Base-by-base conservation (phyloP, 2,329 filamentous ascomycete genomes). In the Xylariaceae sp. region DNA sequence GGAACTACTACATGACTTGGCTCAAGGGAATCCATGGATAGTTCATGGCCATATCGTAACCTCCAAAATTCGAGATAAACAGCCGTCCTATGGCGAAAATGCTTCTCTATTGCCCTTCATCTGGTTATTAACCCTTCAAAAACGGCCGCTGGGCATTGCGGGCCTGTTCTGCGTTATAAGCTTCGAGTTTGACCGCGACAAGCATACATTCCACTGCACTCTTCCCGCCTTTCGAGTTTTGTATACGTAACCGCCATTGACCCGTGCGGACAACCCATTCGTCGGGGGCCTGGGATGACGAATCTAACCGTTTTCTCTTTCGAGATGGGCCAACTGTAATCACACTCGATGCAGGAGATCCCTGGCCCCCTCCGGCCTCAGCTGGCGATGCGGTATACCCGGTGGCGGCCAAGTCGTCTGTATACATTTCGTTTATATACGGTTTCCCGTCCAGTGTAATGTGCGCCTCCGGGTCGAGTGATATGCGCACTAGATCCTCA, bases 161-260 rank as follows among this genome's bases (percentile, higher is more conserved):
- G 10, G 78, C 78, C 57, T 77, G 75, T 70, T 92, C 83, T 7
- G 77, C 79, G 49, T 79, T 86, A 61, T 84, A 80, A 0, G 85
- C 87, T 61, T 95, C 87, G 22, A 95, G 67, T 69, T 88, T 90
- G 32, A 92, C 87, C 0, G 84, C 88, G 15, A 87, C 77, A 47
- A 95, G 77, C 19, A 89, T 78, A 54, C 89, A 86, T 71, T 92
- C 87, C 52, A 86, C 76, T 2, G 75, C 74, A 36, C 74, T 75
- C 64, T 78, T 82, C 46, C 78, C 77, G 47, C 71, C 74, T 53
- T 63, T 71, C 2, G 71, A 67, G 13, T 70, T 70, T 65, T 87
- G 84, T 26, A 95, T 81, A 40, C 81, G 77, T 60, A 91, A 67
- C 54, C 86, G 76, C 86, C 87, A 92, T 68, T 89, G 87, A 0